These are phyloP conservation scores for Luffa acutangula DNA, from an alignment of 306 rosid genomes.

Conservation along the genomic window DNA sequence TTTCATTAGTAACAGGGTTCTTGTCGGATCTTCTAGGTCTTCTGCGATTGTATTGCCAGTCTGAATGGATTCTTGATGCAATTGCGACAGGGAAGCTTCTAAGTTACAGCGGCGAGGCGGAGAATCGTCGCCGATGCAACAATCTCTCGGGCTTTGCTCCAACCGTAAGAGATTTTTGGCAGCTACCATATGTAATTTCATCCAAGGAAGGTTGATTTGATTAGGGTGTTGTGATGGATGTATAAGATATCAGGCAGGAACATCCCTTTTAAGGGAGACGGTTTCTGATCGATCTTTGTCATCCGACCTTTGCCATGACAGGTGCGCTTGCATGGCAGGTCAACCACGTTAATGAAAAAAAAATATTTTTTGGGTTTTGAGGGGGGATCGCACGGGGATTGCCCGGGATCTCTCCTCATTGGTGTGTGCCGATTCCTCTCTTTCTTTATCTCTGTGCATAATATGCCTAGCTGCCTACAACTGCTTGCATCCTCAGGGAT, in stretches of 20 bases:
- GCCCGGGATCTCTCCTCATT: constrained; percentile 55
- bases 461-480: background rate
- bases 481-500: background rate
- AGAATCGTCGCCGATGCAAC: background rate
- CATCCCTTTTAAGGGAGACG: constrained; percentile 10
- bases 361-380: constrained; percentile 24
- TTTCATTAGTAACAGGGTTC: background rate
- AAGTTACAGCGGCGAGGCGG: background rate
- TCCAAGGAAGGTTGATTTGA: background rate
- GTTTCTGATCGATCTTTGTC: constrained; percentile 33
- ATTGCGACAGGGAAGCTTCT: background rate
- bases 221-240: constrained; percentile 25
- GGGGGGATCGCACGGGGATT: constrained; percentile 73
- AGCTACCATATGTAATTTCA: background rate
- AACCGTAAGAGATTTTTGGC: background rate
- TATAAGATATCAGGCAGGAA: constrained; percentile 27
- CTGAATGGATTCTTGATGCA: background rate
- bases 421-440: constrained; percentile 32
- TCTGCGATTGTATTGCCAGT: too few relatives aligned
- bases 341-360: constrained; percentile 45
- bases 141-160: background rate
- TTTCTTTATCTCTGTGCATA: background rate
- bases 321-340: constrained; percentile 99
- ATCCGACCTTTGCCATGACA: constrained; percentile 97
- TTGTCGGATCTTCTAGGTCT: background rate